Percentiles rank a stretch among this genome's conserved stretches.
phyloP scores from a whole-genome alignment of 1,284 basidiomycete species.

The Ceratobasidium sp. region DNA sequence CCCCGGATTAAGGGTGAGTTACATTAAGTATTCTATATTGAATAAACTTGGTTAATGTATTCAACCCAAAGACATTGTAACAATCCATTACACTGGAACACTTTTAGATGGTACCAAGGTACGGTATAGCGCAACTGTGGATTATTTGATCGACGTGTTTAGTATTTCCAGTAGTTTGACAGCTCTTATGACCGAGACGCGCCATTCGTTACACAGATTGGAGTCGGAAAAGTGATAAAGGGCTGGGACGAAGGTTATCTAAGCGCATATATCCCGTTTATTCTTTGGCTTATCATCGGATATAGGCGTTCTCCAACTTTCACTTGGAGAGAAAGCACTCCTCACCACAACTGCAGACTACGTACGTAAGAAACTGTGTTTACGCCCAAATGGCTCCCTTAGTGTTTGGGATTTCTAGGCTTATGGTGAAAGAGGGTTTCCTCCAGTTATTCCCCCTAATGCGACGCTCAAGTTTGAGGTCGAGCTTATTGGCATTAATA shows the following conservation, averaged over 20 bases:
- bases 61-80: conserved; percentile 56
- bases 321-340: conserved; percentile 76
- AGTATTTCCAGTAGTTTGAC: conserved; percentile 38
- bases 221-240: conserved; percentile 81
- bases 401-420: conserved; percentile 38
- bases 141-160: neutral
- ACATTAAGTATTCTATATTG: conserved; percentile 41
- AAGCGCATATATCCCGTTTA: neutral
- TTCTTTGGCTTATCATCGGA: neutral
- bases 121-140: neutral
- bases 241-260: conserved; percentile 89
- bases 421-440: conserved; percentile 42
- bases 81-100: conserved; percentile 76
- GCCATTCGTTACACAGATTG: conserved; percentile 79
- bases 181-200: conserved; percentile 52
- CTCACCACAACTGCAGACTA: conserved; percentile 72
- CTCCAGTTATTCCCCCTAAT: conserved; percentile 43
- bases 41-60: conserved; percentile 38
- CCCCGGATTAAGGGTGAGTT: conserved; percentile 60
- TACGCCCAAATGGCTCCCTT: neutral
- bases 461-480: conserved; percentile 46
- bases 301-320: conserved; percentile 75
- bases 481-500: conserved; percentile 42
- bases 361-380: conserved; percentile 54
- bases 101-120: conserved; percentile 60